Base-by-base conservation (phyloP, 129 eudicot genomes). In the Ambrosia trifida region DNA sequence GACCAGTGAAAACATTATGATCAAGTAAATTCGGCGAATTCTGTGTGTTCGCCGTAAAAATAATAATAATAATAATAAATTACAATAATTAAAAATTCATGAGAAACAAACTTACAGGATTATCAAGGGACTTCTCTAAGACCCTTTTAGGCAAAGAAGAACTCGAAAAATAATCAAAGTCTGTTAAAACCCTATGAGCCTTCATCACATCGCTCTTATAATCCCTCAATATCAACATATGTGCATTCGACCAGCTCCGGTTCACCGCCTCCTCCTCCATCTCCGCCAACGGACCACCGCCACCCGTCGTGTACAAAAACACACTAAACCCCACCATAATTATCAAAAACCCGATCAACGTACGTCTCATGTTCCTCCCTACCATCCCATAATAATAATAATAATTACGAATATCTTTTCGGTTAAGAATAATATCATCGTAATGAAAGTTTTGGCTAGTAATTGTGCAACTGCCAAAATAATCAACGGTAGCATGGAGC, bases 181-280 rank as follows among this genome's bases (percentile, higher is more conserved):
- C 92, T 3, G 81, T 61, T 46, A 90, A 64, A 18, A 78, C 83
- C 54, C 77, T 84, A 14, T 89, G 89, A 69, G 85, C 87, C 35
- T 76, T 68, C 16, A 62, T 32, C 59, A 50, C 70, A 54, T 85
- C 85, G 28, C 79, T 71, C 80, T 64, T 78, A 51, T 79, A 73
- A 41, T 70, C 81, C 65, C 80, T 80, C 64, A 79, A 58, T 61
- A 87, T 36, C 63, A 85, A 79, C 78, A 78, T 12, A 4, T 79
- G 89, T 20, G 74, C 63, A 45, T 76, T 79, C 12, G 75, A 66
- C 59, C 56, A 52, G 8, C 65, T 46, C 49, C 64, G 58, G 2
- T 77, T 71, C 19, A 59, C 73, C 16, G 20, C 79, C 77, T 51
- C 84, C 70, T 35, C 68, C 74, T 74, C 80, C 63, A 76, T 68